Percentiles rank a stretch among this genome's conserved stretches.
These are phyloP conservation scores for Aspergillus sojae DNA, from an alignment of 2,329 filamentous ascomycete species.

Conservation along the genomic window DNA sequence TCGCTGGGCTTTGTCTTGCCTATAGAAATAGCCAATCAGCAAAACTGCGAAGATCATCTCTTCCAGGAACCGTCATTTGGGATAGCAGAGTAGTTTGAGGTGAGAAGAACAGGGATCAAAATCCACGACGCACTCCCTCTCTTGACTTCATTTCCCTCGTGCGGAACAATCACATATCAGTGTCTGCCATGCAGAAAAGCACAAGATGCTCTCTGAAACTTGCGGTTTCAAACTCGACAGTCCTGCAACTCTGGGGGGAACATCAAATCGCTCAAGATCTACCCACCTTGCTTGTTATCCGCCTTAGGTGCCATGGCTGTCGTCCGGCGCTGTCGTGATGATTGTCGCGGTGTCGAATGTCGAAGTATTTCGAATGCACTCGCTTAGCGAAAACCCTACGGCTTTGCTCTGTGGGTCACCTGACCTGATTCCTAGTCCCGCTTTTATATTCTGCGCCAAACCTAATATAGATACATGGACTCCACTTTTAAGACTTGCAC, in stretches of 20 bases:
- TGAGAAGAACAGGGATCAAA: not conserved
- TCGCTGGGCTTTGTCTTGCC: conserved; percentile 62
- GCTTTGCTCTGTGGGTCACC: conserved; percentile 40
- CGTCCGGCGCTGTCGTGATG: conserved; percentile 47
- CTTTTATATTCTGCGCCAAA: conserved; percentile 14
- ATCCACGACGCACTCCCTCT: not conserved
- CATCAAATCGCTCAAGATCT: conserved; percentile 19
- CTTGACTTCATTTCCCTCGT: not conserved
- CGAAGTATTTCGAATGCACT: conserved; percentile 42
- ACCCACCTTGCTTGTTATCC: conserved; percentile 52
- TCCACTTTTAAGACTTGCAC: not conserved
- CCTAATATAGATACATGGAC: not conserved
- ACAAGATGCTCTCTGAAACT: conserved; percentile 24
- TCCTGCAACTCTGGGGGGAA: conserved; percentile 40
- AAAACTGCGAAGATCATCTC: not conserved
- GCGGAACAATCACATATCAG: not conserved
- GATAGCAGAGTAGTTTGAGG: not conserved
- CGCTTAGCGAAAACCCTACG: conserved; percentile 46
- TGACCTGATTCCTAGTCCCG: conserved; percentile 28
- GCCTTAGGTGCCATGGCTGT: conserved; percentile 52
- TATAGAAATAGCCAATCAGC: conserved; percentile 26
- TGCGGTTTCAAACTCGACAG: conserved; percentile 21
- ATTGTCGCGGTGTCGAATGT: conserved; percentile 47
- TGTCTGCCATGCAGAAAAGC: not conserved
- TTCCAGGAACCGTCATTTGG: not conserved